These are phyloP conservation scores for Tetragonia tetragonoides DNA, from an alignment of 148 eudicot genomes.

Conservation along the genomic window DNA sequence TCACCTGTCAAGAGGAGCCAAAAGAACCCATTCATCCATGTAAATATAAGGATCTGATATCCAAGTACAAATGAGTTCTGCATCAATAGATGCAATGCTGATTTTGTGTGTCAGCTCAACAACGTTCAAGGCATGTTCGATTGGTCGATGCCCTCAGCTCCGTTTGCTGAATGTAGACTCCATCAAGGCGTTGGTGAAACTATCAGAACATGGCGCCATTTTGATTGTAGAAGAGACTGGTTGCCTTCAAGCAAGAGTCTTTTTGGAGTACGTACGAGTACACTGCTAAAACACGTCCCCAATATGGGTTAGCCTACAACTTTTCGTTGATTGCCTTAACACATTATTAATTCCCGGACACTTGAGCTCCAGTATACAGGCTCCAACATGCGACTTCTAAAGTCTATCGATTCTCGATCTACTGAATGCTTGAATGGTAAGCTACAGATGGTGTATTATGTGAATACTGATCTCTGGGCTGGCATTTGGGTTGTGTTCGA, in stretches of 20 bases:
- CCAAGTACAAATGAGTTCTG: slow-evolving; percentile 46
- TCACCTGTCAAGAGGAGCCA: too few species aligned
- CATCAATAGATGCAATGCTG: slow-evolving; percentile 52
- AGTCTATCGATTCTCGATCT: slow-evolving; percentile 31
- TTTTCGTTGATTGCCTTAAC: slow-evolving; percentile 77
- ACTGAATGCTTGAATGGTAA: too few species aligned
- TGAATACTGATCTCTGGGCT: too few species aligned
- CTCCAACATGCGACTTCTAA: slow-evolving; percentile 92
- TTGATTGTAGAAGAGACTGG: slow-evolving; percentile 84
- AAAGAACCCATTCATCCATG: too few species aligned
- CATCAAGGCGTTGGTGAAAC: slow-evolving; percentile 88
- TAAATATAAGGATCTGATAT: too few species aligned
- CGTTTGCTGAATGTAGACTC: slow-evolving; percentile 94
- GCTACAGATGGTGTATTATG: too few species aligned
- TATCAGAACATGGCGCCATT: slow-evolving; percentile 88
- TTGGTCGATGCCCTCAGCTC: slow-evolving; percentile 87
- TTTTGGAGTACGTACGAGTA: slow-evolving; percentile 73
- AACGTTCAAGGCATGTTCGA: slow-evolving; percentile 96
- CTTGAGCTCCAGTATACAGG: slow-evolving; percentile 80
- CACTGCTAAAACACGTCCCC: slow-evolving; percentile 74
- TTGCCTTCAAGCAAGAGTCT: slow-evolving; percentile 97
- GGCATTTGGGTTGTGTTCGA: too few species aligned
- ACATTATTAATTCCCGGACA: slow-evolving; percentile 78
- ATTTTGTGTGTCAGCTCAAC: slow-evolving; percentile 72
- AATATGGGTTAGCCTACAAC: slow-evolving; percentile 85